phyloP scores from a whole-genome alignment of 805 yeast genomes.

The Pichia scutulata region DNA sequence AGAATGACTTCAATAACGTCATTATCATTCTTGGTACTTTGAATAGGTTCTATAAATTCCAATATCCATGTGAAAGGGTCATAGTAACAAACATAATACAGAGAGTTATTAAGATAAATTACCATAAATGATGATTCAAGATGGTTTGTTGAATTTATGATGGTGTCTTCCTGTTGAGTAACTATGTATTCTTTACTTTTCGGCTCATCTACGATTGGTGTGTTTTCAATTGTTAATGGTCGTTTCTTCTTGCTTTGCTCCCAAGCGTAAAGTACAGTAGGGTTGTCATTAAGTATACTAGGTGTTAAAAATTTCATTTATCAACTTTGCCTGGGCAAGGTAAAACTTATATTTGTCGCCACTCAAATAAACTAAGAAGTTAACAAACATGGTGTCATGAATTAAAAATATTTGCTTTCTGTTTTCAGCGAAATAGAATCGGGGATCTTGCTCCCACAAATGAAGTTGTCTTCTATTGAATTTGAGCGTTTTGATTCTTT shows the following conservation, averaged over 20 bases:
- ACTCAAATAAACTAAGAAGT: not conserved
- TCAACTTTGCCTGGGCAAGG: not conserved
- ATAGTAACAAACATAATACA: not conserved
- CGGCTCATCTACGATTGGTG: not conserved
- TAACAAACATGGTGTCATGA: not conserved
- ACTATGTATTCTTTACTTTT: not conserved
- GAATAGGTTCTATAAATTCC: constrained; percentile 9
- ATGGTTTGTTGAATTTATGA: not conserved
- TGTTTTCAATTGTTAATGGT: not conserved
- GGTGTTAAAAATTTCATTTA: not conserved
- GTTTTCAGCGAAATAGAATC: not conserved
- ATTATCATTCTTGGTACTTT: not conserved
- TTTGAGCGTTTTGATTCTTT: not conserved
- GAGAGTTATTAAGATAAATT: not conserved
- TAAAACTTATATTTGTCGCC: not conserved
- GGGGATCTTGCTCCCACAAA: not conserved
- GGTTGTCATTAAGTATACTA: not conserved
- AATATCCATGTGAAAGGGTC: not conserved
- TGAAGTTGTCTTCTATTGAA: not conserved
- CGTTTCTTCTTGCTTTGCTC: not conserved
- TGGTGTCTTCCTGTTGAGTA: not conserved
- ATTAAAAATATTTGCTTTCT: not conserved
- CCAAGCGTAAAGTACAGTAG: not conserved
- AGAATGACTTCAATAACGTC: not conserved
- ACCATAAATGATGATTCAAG: not conserved